A percentile compares a stretch with the other conserved stretches of the same genome.
Conservation (phyloP, 768 basidiomycete genomes). For the Serpula lacrymans region DNA sequence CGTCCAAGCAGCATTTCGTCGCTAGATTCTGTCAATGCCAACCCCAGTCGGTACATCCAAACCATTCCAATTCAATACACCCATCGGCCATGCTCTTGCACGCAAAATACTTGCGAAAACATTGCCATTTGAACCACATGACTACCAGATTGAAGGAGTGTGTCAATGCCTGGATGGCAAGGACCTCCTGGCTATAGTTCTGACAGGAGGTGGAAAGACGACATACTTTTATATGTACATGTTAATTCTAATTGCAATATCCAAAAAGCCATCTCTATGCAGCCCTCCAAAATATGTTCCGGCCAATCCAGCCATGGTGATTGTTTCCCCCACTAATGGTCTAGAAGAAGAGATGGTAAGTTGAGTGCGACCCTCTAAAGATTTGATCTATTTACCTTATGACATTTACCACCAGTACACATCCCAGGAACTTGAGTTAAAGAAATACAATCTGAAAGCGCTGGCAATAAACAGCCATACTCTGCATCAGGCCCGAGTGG, state of each 20-base stretch:
- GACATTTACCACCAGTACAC: too few relatives aligned
- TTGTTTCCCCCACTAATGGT: too few relatives aligned
- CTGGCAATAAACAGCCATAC: conserved; percentile 11
- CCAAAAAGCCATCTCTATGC: conserved; percentile 9
- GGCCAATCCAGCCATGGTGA: conserved; percentile 11
- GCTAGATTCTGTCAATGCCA: too few relatives aligned
- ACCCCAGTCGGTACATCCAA: neutral
- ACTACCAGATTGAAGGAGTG: conserved; percentile 17
- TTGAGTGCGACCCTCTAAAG: neutral
- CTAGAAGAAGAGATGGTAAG: conserved; percentile 17
- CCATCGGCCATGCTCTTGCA: neutral
- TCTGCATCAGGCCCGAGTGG: conserved; percentile 4
- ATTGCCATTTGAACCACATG: conserved; percentile 16
- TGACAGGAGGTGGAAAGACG: conserved; percentile 22
- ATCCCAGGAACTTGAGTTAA: neutral
- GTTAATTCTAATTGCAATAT: conserved; percentile 11
- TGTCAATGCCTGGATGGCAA: conserved; percentile 12
- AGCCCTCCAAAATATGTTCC: conserved; percentile 8
- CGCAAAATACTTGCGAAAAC: neutral
- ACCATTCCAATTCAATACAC: neutral
- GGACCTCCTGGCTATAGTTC: conserved; percentile 15
- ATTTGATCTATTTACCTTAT: neutral
- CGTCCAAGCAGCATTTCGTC: too few relatives aligned
- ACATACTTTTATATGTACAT: conserved; percentile 16
- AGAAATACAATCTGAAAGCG: neutral